Percentiles rank a stretch among this genome's conserved stretches.
phyloP scores from a whole-genome alignment of 768 basidiomycete species.

The Suillus paluster region DNA sequence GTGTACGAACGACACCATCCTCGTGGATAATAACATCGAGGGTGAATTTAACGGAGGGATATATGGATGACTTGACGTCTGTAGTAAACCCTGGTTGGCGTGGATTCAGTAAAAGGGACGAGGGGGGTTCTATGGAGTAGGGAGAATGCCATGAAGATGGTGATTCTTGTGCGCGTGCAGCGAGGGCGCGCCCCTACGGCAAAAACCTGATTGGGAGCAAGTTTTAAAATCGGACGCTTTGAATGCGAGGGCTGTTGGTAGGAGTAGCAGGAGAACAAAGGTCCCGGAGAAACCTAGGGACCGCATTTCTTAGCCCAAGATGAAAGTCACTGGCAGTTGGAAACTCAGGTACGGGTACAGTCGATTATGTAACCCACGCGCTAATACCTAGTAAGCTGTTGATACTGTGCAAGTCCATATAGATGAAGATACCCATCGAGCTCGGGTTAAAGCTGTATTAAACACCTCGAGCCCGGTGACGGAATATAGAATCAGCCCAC shows the following conservation, averaged over 20 bases:
- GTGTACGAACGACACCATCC: constrained; percentile 75
- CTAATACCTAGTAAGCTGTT: too few relatives aligned
- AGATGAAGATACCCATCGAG: too few relatives aligned
- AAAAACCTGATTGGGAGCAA: constrained; percentile 94
- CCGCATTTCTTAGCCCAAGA: too few relatives aligned
- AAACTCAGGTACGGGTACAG: too few relatives aligned
- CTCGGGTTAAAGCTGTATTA: too few relatives aligned
- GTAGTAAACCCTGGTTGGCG: constrained; percentile 71
- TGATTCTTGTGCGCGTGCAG: constrained; percentile 67
- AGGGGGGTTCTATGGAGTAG: constrained; percentile 71
- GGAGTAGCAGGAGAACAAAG: constrained; percentile 34
- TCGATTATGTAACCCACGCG: too few relatives aligned
- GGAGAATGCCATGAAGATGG: constrained; percentile 78
- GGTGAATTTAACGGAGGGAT: constrained; percentile 82
- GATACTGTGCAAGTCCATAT: too few relatives aligned
- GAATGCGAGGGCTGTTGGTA: constrained; percentile 49
- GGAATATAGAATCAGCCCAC: too few relatives aligned
- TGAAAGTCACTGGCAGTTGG: too few relatives aligned
- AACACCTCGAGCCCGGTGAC: too few relatives aligned
- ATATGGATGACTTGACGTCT: constrained; percentile 76
- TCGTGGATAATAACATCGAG: constrained; percentile 84
- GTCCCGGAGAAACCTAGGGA: not conserved
- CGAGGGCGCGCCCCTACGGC: constrained; percentile 85
- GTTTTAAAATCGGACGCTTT: constrained; percentile 92
- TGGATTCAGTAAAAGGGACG: constrained; percentile 52